Conservation (phyloP, 129 eudicot genomes). For the Escallonia rubra region DNA sequence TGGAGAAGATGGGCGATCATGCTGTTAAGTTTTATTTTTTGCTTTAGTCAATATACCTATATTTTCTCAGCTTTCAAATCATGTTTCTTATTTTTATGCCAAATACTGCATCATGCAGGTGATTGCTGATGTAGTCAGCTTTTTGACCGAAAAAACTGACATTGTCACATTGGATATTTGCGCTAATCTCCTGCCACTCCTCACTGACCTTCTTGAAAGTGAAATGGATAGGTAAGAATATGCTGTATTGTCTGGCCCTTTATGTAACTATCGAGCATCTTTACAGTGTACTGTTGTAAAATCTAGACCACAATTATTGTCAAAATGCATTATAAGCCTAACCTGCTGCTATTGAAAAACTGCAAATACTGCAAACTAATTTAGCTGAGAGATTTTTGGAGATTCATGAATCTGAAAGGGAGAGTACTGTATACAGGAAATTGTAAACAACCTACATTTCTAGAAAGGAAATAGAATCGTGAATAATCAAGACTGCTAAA, state of each 20-base stretch:
- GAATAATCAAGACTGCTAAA: too few relatives aligned
- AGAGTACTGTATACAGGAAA: too few relatives aligned
- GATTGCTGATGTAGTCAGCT: conserved; percentile 68
- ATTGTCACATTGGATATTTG: conserved; percentile 78
- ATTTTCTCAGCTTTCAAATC: not conserved
- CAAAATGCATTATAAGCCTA: too few relatives aligned
- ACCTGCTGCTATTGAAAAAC: too few relatives aligned
- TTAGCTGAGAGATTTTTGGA: too few relatives aligned
- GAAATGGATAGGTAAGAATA: conserved; percentile 68
- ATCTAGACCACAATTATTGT: too few relatives aligned
- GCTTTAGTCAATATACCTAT: not conserved
- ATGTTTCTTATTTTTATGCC: not conserved
- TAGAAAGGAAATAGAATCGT: too few relatives aligned
- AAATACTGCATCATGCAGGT: conserved; percentile 42
- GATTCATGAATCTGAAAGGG: too few relatives aligned
- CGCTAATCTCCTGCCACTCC: conserved; percentile 76
- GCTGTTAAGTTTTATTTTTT: conserved; percentile 45
- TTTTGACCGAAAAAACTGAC: conserved; percentile 67
- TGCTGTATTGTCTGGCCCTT: not conserved
- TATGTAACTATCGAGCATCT: not conserved
- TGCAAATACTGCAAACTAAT: too few relatives aligned
- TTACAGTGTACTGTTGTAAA: too few relatives aligned
- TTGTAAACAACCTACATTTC: too few relatives aligned
- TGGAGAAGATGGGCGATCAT: conserved; percentile 85
- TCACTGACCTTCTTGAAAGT: conserved; percentile 67